A percentile compares a stretch with the other conserved stretches of the same genome.
phyloP scores from a whole-genome alignment of 2,329 filamentous ascomycete genomes.

The Stagonosporopsis tanaceti region DNA sequence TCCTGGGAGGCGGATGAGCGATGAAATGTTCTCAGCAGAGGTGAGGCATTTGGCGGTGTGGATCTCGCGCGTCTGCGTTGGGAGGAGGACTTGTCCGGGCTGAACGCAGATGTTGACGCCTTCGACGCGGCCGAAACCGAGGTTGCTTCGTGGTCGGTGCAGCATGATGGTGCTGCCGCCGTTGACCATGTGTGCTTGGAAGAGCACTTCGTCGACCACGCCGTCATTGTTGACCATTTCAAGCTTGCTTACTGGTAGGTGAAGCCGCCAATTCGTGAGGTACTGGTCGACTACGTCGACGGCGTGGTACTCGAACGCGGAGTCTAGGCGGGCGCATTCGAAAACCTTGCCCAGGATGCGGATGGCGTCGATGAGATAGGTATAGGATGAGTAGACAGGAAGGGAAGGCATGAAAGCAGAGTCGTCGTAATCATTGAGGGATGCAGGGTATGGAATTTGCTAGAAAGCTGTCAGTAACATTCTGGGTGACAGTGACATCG shows the following conservation, averaged over 20 bases:
- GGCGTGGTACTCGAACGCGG: slow-evolving; percentile 51
- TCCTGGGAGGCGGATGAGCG: slow-evolving; percentile 76
- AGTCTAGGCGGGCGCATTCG: slow-evolving; percentile 51
- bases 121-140: slow-evolving; percentile 48
- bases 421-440: slow-evolving; percentile 80
- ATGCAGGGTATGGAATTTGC: slow-evolving; percentile 52
- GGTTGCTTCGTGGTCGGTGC: slow-evolving; percentile 54
- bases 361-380: slow-evolving; percentile 83
- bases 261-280: slow-evolving; percentile 78
- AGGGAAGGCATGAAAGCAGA: slow-evolving; percentile 73
- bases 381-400: slow-evolving; percentile 80
- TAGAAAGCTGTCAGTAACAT: slow-evolving; percentile 11
- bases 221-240: slow-evolving; percentile 74
- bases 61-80: slow-evolving; percentile 60
- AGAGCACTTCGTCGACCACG: slow-evolving; percentile 83
- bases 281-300: slow-evolving; percentile 67
- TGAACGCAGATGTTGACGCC: slow-evolving; percentile 70
- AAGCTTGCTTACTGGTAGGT: slow-evolving; percentile 76
- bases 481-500: background rate
- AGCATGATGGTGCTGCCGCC: slow-evolving; percentile 51
- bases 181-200: slow-evolving; percentile 85
- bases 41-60: slow-evolving; percentile 84
- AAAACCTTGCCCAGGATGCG: slow-evolving; percentile 82
- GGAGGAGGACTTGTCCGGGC: slow-evolving; percentile 60
- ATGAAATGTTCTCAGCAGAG: slow-evolving; percentile 79